These are phyloP conservation scores for Teunomyces atbi DNA, from an alignment of 805 yeast species.

Conservation along the genomic window DNA sequence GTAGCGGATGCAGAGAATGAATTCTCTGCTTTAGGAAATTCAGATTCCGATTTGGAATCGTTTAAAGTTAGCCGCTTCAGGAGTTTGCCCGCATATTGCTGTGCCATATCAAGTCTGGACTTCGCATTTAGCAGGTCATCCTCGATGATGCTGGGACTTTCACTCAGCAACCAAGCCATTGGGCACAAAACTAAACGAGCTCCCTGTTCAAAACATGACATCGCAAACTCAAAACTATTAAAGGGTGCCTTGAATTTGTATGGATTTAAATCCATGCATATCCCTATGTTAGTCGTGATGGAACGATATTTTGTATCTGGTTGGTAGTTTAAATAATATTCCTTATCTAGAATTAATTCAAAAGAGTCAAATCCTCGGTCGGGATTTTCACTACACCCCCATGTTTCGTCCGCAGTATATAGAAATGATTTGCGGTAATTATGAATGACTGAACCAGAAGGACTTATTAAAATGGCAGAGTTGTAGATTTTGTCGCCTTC, in stretches of 20 bases:
- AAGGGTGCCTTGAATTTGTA: conserved; percentile 82
- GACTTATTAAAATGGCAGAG: conserved; percentile 64
- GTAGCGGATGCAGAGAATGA: conserved; percentile 33
- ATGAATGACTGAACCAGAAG: conserved; percentile 54
- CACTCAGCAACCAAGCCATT: conserved; percentile 77
- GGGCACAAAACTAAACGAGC: conserved; percentile 68
- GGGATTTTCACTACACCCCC: conserved; percentile 78
- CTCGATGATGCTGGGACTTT: conserved; percentile 38
- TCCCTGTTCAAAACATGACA: conserved; percentile 44
- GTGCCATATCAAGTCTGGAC: conserved; percentile 3
- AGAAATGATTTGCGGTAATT: conserved; percentile 76
- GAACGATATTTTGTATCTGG: neutral
- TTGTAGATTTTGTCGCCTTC: conserved; percentile 49
- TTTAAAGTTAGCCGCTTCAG: neutral
- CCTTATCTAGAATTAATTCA: conserved; percentile 34
- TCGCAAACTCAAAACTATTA: conserved; percentile 67
- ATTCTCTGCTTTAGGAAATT: neutral
- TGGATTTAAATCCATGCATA: conserved; percentile 94
- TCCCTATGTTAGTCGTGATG: conserved; percentile 60
- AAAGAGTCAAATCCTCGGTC: conserved; percentile 52
- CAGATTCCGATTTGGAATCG: conserved; percentile 11
- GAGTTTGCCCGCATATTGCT: neutral
- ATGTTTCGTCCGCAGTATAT: conserved; percentile 72
- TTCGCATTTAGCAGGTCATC: conserved; percentile 2
- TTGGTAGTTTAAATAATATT: conserved; percentile 9